phyloP scores from a whole-genome alignment of 371 early-diverging fungal species.

The Mucor irregularis region DNA sequence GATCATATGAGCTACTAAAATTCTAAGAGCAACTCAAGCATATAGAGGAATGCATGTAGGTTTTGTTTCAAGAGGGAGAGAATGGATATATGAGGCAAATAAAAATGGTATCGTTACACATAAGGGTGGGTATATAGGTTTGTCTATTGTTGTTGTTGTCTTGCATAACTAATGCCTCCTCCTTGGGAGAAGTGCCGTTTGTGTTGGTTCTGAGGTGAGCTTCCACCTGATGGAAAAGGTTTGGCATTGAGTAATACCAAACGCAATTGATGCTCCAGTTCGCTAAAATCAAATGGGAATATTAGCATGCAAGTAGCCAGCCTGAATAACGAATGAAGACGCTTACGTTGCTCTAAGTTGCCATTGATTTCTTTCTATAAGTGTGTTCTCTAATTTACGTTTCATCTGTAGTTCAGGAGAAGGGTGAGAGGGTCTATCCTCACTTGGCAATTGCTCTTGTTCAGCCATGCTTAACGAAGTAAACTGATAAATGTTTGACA shows the following conservation, averaged over 20 bases:
- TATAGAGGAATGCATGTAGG: too few species aligned
- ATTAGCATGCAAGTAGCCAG: neutral
- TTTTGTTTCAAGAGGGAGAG: too few species aligned
- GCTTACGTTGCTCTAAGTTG: slow-evolving; percentile 39
- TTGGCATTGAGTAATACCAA: neutral
- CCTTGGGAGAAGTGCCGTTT: neutral
- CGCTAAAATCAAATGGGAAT: slow-evolving; percentile 7
- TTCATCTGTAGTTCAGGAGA: slow-evolving; percentile 31
- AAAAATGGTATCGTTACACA: too few species aligned
- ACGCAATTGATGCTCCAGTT: slow-evolving; percentile 13
- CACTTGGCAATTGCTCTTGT: neutral
- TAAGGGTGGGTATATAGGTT: too few species aligned
- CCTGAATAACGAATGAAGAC: neutral
- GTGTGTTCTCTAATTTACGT: slow-evolving; percentile 27
- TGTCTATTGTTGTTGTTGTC: too few species aligned
- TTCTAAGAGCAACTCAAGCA: too few species aligned
- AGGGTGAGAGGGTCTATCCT: slow-evolving; percentile 25
- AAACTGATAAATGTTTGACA: slow-evolving; percentile 9
- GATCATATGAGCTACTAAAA: too few species aligned
- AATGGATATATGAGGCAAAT: too few species aligned
- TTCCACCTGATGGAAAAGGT: neutral
- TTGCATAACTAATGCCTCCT: too few species aligned
- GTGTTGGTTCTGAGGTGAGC: neutral
- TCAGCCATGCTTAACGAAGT: too few species aligned
- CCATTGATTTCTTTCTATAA: slow-evolving; percentile 42